These are phyloP conservation scores for Beverwykella pulmonaria DNA, from an alignment of 495 filamentous ascomycete species.

Conservation along the genomic window DNA sequence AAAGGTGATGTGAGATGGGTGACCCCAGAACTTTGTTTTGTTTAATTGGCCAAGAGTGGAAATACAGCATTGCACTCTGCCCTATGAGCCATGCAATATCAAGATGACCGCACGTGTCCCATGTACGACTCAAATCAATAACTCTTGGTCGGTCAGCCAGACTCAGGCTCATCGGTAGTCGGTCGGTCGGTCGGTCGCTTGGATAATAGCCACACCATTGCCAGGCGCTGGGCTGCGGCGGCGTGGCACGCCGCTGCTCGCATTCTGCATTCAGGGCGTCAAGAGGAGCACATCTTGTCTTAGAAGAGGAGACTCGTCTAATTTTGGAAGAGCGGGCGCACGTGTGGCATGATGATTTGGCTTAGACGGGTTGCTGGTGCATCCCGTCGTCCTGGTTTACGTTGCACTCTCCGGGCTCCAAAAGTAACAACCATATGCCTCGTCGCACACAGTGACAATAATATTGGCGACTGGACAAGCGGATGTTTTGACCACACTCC, in stretches of 20 bases:
- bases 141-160: neutral
- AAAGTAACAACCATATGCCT: too few relatives aligned
- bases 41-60: neutral
- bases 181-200: neutral
- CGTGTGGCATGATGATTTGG: neutral
- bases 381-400: neutral
- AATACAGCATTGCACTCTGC: neutral
- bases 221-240: neutral
- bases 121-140: neutral
- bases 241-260: neutral
- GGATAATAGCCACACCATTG: slow-evolving; percentile 12
- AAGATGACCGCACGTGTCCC: neutral
- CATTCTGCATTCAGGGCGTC: neutral
- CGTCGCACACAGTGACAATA: neutral
- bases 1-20: neutral
- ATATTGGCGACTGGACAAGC: neutral
- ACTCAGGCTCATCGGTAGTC: neutral
- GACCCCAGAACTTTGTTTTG: neutral
- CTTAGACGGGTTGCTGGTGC: slow-evolving; percentile 12
- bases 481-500: neutral
- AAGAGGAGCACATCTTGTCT: too few relatives aligned
- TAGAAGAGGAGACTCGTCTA: too few relatives aligned
- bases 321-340: neutral
- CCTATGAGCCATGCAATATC: neutral
- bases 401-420: neutral